Base-by-base conservation (phyloP, 176 grass and related monocot genomes). In the Rhynchospora tenuis region DNA sequence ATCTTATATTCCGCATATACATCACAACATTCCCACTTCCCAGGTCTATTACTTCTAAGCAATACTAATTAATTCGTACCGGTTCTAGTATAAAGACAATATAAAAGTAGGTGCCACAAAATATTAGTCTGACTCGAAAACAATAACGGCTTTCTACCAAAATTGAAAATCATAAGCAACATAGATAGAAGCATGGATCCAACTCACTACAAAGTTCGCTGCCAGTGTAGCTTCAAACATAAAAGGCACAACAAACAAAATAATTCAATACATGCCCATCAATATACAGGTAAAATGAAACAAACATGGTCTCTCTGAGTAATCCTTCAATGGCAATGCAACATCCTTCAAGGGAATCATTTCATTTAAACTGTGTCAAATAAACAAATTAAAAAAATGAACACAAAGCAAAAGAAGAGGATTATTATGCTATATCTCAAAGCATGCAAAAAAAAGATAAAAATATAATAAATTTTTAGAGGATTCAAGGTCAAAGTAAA, bases 251-350 rank as follows among this genome's bases (percentile, higher is more conserved):
- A 73, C 50, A 73, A 73, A 73, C 50, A 22, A 73, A 73, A 73
- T 73, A 73, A 73, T n/a, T 73, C 70, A 73, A 73, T 48, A 73
- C n/a, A 73, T 75, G 64, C 28, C 15, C 16, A 26, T 9, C 20
- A 75, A 43, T 38, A 72, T 59, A 19, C n/a, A n/a, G n/a, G 65
- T 69, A 16, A 28, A 69, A 69, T 9, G 7, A 69, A n/a, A 43
- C n/a, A 12, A 69, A 43, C 95, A 98, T 56, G 92, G 92, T 71
- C 94, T 63, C 31, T 94, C 92, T 27, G 90, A 62, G 13, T 89
- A 93, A 73, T 98, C 86, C 86, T 93, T 98, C n/a, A 98, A 88
- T 3, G 92, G 90, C 92, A 98, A 98, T 75, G 95, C 90, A 84
- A 98, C 79, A 81, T 98, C 95, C 92, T 94, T 79, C 63, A 83